Percentiles rank a stretch among this genome's conserved stretches.
These are phyloP conservation scores for Sugiyamaella floridensis DNA, from an alignment of 805 yeast genomes.

Conservation along the genomic window DNA sequence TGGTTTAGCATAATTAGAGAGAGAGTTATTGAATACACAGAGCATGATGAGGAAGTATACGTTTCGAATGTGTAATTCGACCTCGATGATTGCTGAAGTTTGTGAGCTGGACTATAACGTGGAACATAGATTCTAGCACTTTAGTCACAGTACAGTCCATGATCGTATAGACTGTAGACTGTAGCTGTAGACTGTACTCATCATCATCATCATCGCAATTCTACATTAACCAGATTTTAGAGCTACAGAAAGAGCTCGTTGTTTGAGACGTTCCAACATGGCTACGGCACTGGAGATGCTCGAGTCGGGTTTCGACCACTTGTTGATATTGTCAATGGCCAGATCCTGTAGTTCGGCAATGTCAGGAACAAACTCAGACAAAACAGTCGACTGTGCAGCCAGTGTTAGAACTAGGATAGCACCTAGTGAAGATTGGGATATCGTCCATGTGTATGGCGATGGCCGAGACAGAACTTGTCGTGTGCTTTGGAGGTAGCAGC, in stretches of 20 bases:
- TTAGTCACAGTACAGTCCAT: too few species aligned
- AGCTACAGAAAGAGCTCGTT: background rate
- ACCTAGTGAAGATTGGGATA: slow-evolving; percentile 7
- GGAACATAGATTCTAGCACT: too few species aligned
- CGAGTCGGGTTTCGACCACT: slow-evolving; percentile 6
- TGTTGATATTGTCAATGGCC: slow-evolving; percentile 3
- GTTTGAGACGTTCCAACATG: background rate
- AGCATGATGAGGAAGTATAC: too few species aligned
- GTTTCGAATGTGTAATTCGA: too few species aligned
- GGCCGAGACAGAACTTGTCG: slow-evolving; percentile 5
- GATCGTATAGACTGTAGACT: too few species aligned
- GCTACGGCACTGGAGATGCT: background rate
- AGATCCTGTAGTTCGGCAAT: slow-evolving; percentile 4
- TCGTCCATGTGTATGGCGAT: slow-evolving; percentile 13
- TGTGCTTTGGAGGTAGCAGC: slow-evolving; percentile 5
- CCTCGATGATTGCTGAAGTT: too few species aligned
- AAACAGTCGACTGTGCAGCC: slow-evolving; percentile 2
- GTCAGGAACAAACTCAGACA: slow-evolving; percentile 5
- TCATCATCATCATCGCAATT: background rate
- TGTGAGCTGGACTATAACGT: too few species aligned
- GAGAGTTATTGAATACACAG: background rate
- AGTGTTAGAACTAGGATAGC: slow-evolving; percentile 8
- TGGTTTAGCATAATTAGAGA: background rate
- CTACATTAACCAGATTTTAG: background rate
- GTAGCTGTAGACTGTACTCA: background rate